Evolutionary conservation across 2,329 filamentous ascomycete genomes (phyloP).

Genomic region (Ilyonectria sp.): DNA sequence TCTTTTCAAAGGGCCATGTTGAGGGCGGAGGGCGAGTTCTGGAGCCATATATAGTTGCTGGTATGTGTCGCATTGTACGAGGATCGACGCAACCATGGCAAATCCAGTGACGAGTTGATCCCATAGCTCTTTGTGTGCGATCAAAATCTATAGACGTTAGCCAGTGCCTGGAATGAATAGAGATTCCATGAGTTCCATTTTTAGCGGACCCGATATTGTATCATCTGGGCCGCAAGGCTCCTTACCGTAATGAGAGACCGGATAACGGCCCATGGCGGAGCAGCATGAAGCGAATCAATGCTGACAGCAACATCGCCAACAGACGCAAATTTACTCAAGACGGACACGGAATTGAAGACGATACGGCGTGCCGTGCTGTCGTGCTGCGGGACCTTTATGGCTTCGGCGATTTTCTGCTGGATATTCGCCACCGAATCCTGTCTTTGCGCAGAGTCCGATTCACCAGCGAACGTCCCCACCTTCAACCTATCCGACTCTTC

Average conservation of each 20-base stretch:
- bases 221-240: neutral
- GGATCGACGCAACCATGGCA: constrained; percentile 1
- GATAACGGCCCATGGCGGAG: constrained; percentile 24
- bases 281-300: constrained; percentile 21
- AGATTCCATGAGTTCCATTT: neutral
- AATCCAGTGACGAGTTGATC: neutral
- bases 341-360: neutral
- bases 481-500: neutral
- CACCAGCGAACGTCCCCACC: neutral
- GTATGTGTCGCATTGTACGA: constrained; percentile 14
- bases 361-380: neutral
- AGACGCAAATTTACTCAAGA: constrained; percentile 4
- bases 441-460: neutral
- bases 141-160: neutral
- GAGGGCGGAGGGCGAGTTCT: neutral
- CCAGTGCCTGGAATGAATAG: neutral
- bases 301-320: constrained; percentile 16
- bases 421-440: neutral
- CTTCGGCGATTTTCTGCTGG: neutral
- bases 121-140: neutral
- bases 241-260: constrained; percentile 15
- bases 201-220: no score
- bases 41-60: constrained; percentile 3
- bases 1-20: constrained; percentile 30
- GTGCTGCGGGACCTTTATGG: neutral